These are phyloP conservation scores for Leccinum pachyderme DNA, from an alignment of 1,284 basidiomycete genomes.

Conservation along the genomic window DNA sequence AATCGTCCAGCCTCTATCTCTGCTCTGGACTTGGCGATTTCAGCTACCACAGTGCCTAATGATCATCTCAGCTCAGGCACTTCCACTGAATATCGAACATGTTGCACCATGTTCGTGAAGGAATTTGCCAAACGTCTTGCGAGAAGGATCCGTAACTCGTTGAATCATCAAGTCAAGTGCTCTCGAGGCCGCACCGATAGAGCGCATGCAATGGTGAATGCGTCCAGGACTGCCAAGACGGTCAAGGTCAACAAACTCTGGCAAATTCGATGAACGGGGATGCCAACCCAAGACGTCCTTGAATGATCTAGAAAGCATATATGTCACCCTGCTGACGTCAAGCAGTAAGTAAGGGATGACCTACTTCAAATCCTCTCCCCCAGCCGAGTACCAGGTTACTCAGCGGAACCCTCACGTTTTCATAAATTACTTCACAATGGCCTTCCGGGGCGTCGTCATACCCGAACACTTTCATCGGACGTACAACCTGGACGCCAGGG, in stretches of 20 bases:
- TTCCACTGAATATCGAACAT: not conserved
- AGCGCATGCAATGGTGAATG: slow-evolving; percentile 98
- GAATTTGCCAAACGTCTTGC: slow-evolving; percentile 93
- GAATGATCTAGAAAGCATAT: slow-evolving; percentile 70
- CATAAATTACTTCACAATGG: slow-evolving; percentile 93
- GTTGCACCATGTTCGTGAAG: slow-evolving; percentile 84
- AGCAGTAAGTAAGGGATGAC: not conserved
- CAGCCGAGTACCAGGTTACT: slow-evolving; percentile 87
- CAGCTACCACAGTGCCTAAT: slow-evolving; percentile 81
- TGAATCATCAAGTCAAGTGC: slow-evolving; percentile 88
- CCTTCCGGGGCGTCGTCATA: slow-evolving; percentile 96
- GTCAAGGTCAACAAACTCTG: slow-evolving; percentile 3
- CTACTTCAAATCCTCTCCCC: slow-evolving; percentile 89
- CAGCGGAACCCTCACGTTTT: slow-evolving; percentile 88
- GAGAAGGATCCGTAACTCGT: slow-evolving; percentile 86
- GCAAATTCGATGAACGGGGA: not conserved
- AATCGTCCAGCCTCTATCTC: slow-evolving; percentile 89
- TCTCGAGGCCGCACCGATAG: slow-evolving; percentile 84
- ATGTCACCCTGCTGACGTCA: not conserved
- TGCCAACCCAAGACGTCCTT: slow-evolving; percentile 89
- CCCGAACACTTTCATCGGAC: slow-evolving; percentile 91
- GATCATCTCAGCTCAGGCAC: slow-evolving; percentile 5
- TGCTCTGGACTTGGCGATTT: slow-evolving; percentile 89
- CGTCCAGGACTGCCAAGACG: slow-evolving; percentile 72
- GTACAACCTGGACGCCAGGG: slow-evolving; percentile 85